A percentile compares a stretch with the other conserved stretches of the same genome.
Evolutionary conservation across 2,329 filamentous ascomycete genomes (phyloP).

Genomic region (Akanthomyces lecanii): DNA sequence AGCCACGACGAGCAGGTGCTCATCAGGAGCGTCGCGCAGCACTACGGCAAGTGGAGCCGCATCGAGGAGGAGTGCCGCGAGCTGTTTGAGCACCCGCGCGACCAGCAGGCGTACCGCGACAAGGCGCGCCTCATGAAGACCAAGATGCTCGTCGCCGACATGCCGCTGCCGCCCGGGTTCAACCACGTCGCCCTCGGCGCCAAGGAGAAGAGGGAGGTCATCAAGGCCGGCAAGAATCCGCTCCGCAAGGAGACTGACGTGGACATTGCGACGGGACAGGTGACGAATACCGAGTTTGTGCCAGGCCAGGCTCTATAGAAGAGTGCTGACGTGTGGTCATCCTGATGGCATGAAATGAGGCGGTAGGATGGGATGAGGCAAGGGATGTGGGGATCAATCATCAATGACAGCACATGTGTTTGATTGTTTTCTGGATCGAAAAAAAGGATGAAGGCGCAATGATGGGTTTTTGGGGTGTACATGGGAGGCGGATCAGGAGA

Average conservation of each 20-base stretch:
- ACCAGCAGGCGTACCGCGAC: conserved; percentile 55
- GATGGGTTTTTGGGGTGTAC: background rate
- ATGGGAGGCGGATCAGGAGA: background rate
- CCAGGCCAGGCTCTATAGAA: background rate
- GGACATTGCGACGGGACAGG: background rate
- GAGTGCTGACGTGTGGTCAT: background rate
- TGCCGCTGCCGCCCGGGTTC: conserved; percentile 43
- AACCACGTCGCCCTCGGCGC: conserved; percentile 45
- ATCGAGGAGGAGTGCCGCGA: conserved; percentile 30
- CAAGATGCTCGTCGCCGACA: conserved; percentile 44
- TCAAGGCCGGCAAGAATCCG: conserved; percentile 44
- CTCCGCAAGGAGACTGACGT: background rate
- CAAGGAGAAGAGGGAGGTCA: conserved; percentile 45
- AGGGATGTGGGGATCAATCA: too few species aligned
- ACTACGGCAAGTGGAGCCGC: conserved; percentile 27
- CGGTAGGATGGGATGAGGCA: too few species aligned
- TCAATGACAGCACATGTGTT: too few species aligned
- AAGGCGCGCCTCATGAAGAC: conserved; percentile 56
- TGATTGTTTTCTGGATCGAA: too few species aligned
- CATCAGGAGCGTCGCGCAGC: conserved; percentile 36
- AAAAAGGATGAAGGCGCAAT: background rate
- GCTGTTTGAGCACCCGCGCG: conserved; percentile 40
- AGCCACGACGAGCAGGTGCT: conserved; percentile 38
- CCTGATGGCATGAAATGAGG: background rate
- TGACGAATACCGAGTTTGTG: background rate